Evolutionary conservation across 768 basidiomycete genomes (phyloP), one percentile per base, ranked within the genome.

Genomic region (Leccinum longicurvipes): DNA sequence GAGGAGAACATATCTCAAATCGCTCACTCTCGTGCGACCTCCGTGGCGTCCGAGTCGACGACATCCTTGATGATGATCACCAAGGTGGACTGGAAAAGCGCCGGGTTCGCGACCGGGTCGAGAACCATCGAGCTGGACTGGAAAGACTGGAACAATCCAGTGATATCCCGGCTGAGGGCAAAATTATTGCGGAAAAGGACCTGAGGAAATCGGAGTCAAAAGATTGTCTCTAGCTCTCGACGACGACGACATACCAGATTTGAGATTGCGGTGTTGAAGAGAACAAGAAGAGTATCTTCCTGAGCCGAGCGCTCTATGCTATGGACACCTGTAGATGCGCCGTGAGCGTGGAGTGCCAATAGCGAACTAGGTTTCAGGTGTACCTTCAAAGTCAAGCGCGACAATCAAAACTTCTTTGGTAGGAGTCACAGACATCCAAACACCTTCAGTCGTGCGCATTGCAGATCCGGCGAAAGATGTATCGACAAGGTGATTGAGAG

Each of bases 51-150:
- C 0, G 81, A 77, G 47, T 86, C 84, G 5, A 83, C 76, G 11
- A 86, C 84, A 47, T 86, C 85, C 79, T 85, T 86, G 65, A 86
- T 85, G 49, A 86, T 83, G 58, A 86, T 84, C 7, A 77, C 76
- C 12, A 86, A 72, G 0, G 76, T 82, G 0, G 82, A 84, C 54
- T 76, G 79, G 69, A 86, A 86, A 21, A 86, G 73, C 14, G 72
- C 73, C 0, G 82, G 83, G 62, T 85, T 86, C 0, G 78, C 71
- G 1, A 77, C 72, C 6, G 84, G 84, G 55, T 86, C 81, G 4
- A 86, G 68, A 14, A 86, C 77, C 0, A 77, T 74, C 1, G 80
- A 77, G 15, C 80, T 80, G 1, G 81, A 77, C 55, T 83, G 82
- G 68, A 83, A 85, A 0, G 82, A 83, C 51, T 82, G 79, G 59